Conservation (phyloP, 2,329 filamentous ascomycete genomes). For the Chlorencoelia australis region DNA sequence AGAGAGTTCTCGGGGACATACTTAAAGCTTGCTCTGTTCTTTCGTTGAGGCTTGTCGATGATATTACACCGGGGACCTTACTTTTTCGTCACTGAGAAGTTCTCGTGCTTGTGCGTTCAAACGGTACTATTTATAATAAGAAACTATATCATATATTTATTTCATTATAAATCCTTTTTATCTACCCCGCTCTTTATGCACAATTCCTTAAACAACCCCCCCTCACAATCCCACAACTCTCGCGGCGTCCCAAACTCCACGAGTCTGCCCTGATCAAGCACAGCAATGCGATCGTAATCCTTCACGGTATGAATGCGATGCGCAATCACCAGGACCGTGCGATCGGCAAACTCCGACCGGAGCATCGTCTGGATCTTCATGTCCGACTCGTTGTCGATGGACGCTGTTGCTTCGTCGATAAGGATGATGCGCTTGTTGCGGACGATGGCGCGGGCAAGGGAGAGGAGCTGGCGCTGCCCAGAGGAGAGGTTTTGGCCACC, state of each 20-base stretch:
- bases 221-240: slow-evolving; percentile 40
- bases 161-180: too few relatives aligned
- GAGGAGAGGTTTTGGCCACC: too few relatives aligned
- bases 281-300: slow-evolving; percentile 35
- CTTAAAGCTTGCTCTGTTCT: too few relatives aligned
- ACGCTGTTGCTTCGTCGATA: slow-evolving; percentile 36
- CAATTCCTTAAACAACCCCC: not conserved
- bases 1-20: too few relatives aligned
- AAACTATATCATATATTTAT: too few relatives aligned
- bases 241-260: slow-evolving; percentile 80
- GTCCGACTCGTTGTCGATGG: slow-evolving; percentile 47
- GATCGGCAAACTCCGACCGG: slow-evolving; percentile 39
- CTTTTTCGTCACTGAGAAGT: too few relatives aligned
- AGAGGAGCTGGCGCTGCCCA: slow-evolving; percentile 40
- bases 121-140: too few relatives aligned
- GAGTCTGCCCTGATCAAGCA: slow-evolving; percentile 42
- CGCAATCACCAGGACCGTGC: slow-evolving; percentile 35
- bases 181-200: slow-evolving; percentile 1
- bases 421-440: slow-evolving; percentile 30
- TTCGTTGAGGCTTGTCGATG: too few relatives aligned
- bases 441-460: slow-evolving; percentile 37
- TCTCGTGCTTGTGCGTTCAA: too few relatives aligned
- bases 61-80: too few relatives aligned
- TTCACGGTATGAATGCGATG: slow-evolving; percentile 29
- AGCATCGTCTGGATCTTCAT: slow-evolving; percentile 44